These are phyloP conservation scores for Salix udensis DNA, from an alignment of 345 rosid species.

Conservation along the genomic window DNA sequence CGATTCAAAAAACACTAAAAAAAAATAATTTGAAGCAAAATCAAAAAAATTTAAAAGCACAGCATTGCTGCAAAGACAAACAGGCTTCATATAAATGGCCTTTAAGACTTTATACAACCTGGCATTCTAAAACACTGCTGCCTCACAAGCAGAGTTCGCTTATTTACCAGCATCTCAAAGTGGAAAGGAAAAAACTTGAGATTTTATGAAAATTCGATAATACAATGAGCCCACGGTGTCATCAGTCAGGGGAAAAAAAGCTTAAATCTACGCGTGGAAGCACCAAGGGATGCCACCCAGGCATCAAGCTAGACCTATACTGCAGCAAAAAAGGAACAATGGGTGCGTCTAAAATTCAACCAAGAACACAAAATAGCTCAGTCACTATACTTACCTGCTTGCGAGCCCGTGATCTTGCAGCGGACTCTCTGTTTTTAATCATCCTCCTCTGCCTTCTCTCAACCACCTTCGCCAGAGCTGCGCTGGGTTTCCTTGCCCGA, in stretches of 20 bases:
- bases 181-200: background rate
- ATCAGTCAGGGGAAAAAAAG: no score
- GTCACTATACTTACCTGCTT: slow-evolving; percentile 66
- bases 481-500: slow-evolving; percentile 63
- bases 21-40: no score
- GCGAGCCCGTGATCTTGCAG: slow-evolving; percentile 97
- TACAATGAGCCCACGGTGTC: background rate
- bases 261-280: background rate
- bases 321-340: background rate
- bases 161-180: background rate
- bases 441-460: slow-evolving; percentile 98
- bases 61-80: no score
- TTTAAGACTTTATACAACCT: background rate
- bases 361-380: slow-evolving; percentile 1
- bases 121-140: background rate
- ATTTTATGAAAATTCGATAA: background rate
- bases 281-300: background rate
- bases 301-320: background rate
- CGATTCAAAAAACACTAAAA: no score
- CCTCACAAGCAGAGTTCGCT: background rate
- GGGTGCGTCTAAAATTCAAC: background rate
- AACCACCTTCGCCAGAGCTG: slow-evolving; percentile 76
- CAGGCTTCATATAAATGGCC: background rate
- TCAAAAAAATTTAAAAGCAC: no score
- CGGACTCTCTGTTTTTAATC: slow-evolving; percentile 98